Evolutionary conservation across 140 eudicot genomes (phyloP).

Genomic region (Anethum foeniculum): DNA sequence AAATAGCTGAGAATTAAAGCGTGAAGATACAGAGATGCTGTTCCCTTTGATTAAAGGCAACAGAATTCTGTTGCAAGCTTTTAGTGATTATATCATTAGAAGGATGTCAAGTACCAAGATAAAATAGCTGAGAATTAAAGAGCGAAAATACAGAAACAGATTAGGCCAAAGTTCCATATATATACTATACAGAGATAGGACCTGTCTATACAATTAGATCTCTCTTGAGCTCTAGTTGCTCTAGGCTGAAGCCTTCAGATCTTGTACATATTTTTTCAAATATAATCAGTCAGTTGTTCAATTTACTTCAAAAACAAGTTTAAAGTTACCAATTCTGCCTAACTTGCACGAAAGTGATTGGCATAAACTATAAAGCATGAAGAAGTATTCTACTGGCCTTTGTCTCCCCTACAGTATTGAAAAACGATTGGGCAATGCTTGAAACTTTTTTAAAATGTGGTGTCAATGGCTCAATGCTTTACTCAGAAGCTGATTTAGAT

Average conservation of each 20-base stretch:
- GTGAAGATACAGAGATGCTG: slow-evolving; percentile 54
- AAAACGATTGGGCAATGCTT: neutral
- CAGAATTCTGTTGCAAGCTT: slow-evolving; percentile 17
- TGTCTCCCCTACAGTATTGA: neutral
- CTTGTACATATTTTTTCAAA: neutral
- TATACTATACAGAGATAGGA: neutral
- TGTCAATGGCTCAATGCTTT: too few relatives aligned
- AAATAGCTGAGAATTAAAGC: slow-evolving; percentile 20
- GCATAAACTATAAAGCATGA: neutral
- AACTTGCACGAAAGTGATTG: neutral
- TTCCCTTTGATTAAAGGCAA: slow-evolving; percentile 33
- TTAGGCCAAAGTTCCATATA: neutral
- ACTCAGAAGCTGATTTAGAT: neutral
- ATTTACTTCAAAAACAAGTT: neutral
- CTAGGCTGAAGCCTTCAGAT: neutral
- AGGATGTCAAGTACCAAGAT: slow-evolving; percentile 46
- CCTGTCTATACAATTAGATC: neutral
- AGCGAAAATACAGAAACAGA: slow-evolving; percentile 8
- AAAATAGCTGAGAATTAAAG: slow-evolving; percentile 25
- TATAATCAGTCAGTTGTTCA: neutral
- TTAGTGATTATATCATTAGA: slow-evolving; percentile 28
- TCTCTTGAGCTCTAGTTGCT: neutral
- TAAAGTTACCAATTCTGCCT: neutral
- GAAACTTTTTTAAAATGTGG: too few relatives aligned
- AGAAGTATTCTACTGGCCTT: neutral